A percentile compares a stretch with the other conserved stretches of the same genome.
These are phyloP conservation scores for Taphrina confusa DNA, from an alignment of 1,139 yeast genomes.

Conservation along the genomic window DNA sequence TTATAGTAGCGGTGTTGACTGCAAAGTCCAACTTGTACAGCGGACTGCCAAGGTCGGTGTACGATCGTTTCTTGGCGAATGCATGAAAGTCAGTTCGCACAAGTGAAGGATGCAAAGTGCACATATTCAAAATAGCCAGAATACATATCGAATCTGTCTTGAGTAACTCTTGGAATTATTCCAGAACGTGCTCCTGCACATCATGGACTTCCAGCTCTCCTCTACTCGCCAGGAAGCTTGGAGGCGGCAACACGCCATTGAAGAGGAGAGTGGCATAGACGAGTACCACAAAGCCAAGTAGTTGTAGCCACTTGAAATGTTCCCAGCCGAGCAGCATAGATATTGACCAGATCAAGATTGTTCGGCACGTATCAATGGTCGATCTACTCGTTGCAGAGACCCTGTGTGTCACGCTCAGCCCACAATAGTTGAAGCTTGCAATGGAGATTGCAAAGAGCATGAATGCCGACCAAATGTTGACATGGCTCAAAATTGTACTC, in stretches of 20 bases:
- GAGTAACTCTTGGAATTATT: too few relatives aligned
- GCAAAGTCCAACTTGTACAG: too few relatives aligned
- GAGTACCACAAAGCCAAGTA: slow-evolving; percentile 62
- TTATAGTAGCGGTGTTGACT: too few relatives aligned
- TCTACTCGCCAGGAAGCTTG: slow-evolving; percentile 9
- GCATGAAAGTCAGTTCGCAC: too few relatives aligned
- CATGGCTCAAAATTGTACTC: slow-evolving; percentile 52
- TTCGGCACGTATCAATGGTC: slow-evolving; percentile 77
- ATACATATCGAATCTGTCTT: too few relatives aligned
- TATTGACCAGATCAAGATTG: slow-evolving; percentile 73
- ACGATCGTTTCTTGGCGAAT: too few relatives aligned
- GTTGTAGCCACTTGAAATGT: slow-evolving; percentile 60
- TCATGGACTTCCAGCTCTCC: neutral
- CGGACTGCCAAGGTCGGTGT: too few relatives aligned
- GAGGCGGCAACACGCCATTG: slow-evolving; percentile 59
- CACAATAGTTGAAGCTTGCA: slow-evolving; percentile 68
- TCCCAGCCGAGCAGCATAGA: slow-evolving; percentile 81
- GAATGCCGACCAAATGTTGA: slow-evolving; percentile 56
- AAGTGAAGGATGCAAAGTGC: too few relatives aligned
- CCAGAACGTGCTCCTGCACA: slow-evolving; percentile 12
- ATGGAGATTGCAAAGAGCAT: slow-evolving; percentile 70
- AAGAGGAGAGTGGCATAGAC: slow-evolving; percentile 75
- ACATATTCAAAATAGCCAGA: too few relatives aligned
- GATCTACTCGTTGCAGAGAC: slow-evolving; percentile 77
- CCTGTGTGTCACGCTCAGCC: slow-evolving; percentile 65